These are phyloP conservation scores for Diaporthe citriasiana DNA, from an alignment of 2,329 filamentous ascomycete genomes.

Conservation along the genomic window DNA sequence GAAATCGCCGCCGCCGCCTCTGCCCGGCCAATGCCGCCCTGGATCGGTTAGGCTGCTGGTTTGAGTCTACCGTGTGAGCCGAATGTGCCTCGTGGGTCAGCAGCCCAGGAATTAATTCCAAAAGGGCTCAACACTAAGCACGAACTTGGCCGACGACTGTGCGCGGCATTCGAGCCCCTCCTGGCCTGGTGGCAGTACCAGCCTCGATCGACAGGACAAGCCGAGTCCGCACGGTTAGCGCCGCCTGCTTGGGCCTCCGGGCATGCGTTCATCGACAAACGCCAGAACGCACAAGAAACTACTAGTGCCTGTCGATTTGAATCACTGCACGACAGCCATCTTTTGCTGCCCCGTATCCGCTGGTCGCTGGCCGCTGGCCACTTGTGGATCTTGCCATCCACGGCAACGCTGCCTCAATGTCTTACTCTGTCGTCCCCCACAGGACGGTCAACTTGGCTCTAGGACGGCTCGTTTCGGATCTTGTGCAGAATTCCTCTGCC, in stretches of 20 bases:
- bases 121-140: slow-evolving; percentile 10
- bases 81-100: not conserved
- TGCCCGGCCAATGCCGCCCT: not conserved
- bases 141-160: slow-evolving; percentile 24
- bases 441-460: slow-evolving; percentile 21
- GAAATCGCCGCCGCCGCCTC: not conserved
- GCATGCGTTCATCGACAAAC: slow-evolving; percentile 31
- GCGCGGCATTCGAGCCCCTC: slow-evolving; percentile 18
- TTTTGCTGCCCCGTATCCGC: slow-evolving; percentile 27
- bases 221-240: slow-evolving; percentile 30
- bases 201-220: slow-evolving; percentile 5
- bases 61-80: not conserved
- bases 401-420: slow-evolving; percentile 37
- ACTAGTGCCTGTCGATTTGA: slow-evolving; percentile 36
- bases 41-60: not conserved
- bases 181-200: slow-evolving; percentile 11
- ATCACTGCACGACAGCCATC: slow-evolving; percentile 33
- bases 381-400: slow-evolving; percentile 33
- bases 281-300: slow-evolving; percentile 38
- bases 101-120: slow-evolving; percentile 11
- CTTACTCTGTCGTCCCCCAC: slow-evolving; percentile 39
- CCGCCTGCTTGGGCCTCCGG: slow-evolving; percentile 39
- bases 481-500: slow-evolving; percentile 25
- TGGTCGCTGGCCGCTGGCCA: slow-evolving; percentile 18
- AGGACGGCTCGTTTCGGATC: slow-evolving; percentile 27